Base-by-base conservation (phyloP, 2,329 filamentous ascomycete species). In the Aureobasidium sp. region DNA sequence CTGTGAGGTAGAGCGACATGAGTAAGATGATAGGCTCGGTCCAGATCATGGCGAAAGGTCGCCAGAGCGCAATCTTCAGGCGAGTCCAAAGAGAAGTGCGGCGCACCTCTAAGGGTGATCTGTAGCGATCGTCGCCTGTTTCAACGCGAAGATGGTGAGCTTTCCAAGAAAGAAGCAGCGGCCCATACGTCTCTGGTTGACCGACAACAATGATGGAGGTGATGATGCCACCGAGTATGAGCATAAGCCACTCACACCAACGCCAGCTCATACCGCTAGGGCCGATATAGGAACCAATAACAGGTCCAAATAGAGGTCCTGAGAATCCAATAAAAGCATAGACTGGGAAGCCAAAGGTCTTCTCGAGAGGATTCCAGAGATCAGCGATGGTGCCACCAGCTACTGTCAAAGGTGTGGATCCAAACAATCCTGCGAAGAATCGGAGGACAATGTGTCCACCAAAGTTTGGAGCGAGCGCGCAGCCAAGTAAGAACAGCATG, bases 101-200 rank as follows among this genome's bases (percentile, higher is more conserved):
- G 29, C 64, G 63, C 8, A 64, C 52, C 27, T 68, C 67, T 27
- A 68, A 51, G 23, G 67, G 66, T n/a, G 65, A 63, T 37, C 63
- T 63, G 57, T 66, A 69, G 10, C 66, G 63, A 5, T 66, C 47
- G 37, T 64, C 50, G 29, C 69, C 68, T 7, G 70, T 71, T n/a
- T 68, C 60, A 6, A 66, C 55, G 17, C 70, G 67, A 1, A 72
- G 62, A 59, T 74, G 71, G 32, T 67, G 57, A 2, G 73, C 72
- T 62, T 76, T 76, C 69, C 73, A 76, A 37, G 68, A 69, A 1
- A 74, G 64, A 5, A 74, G 64, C 20, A 71, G 67, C 0, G 78
- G 79, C 3, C 76, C 70, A 66, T 80, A 82, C 0, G 80, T 82
- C 68, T 83, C 80, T 2, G 79, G 80, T 6, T 80, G 72, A 64